These are phyloP conservation scores for Erigeron philadelphicus DNA, from an alignment of 140 eudicot genomes.

Conservation along the genomic window DNA sequence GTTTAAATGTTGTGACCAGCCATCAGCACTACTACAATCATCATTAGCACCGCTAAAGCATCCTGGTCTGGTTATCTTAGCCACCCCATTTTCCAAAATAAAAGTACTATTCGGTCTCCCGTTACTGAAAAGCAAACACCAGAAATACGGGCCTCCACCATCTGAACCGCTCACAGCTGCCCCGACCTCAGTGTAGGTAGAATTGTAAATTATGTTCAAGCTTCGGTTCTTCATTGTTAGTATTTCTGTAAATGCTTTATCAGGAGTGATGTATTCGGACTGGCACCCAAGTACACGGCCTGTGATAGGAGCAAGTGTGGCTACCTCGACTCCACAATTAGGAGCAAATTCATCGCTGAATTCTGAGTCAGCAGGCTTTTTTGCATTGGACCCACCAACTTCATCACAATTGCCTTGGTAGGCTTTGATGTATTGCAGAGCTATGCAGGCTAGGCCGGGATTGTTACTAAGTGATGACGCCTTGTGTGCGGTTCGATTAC, in stretches of 20 bases:
- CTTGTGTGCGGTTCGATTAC: constrained; percentile 64
- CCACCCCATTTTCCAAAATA: constrained; percentile 50
- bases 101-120: constrained; percentile 69
- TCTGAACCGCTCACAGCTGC: constrained; percentile 85
- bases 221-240: constrained; percentile 45
- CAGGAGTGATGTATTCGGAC: constrained; percentile 52
- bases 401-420: constrained; percentile 68
- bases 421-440: constrained; percentile 90
- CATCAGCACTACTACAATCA: constrained; percentile 51
- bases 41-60: constrained; percentile 91
- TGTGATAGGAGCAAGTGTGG: constrained; percentile 64
- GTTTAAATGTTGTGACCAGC: constrained; percentile 21
- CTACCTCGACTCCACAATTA: constrained; percentile 49
- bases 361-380: constrained; percentile 69
- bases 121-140: constrained; percentile 83
- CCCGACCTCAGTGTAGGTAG: constrained; percentile 66
- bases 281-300: constrained; percentile 85
- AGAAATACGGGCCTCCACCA: constrained; percentile 78
- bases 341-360: constrained; percentile 70
- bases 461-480: constrained; percentile 43
- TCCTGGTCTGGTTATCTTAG: constrained; percentile 66
- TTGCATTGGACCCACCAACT: constrained; percentile 64
- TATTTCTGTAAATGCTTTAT: constrained; percentile 53
- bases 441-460: constrained; percentile 82
- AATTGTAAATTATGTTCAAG: constrained; percentile 46